phyloP scores from a whole-genome alignment of 2,329 filamentous ascomycete species.

The Emergomyces orientalis region DNA sequence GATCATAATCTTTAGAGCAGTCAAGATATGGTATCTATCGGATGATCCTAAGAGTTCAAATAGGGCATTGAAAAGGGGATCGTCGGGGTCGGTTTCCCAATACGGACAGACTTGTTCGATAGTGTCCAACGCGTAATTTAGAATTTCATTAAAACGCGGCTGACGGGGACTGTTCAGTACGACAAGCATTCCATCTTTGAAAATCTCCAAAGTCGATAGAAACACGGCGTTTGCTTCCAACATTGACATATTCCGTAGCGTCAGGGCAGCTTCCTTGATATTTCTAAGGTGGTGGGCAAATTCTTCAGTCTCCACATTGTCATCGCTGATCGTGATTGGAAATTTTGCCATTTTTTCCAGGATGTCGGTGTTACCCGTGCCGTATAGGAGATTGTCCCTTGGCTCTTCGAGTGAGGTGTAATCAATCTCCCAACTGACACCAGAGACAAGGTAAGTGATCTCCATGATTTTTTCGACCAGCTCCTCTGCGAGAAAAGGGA shows the following conservation, averaged over 20 bases:
- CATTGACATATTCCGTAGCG: conserved; percentile 93
- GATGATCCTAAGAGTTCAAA: conserved; percentile 49
- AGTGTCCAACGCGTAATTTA: conserved; percentile 84
- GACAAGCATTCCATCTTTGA: conserved; percentile 77
- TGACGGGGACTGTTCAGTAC: conserved; percentile 66
- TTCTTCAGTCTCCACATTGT: conserved; percentile 60
- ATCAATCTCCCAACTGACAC: conserved; percentile 69
- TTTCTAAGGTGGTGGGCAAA: conserved; percentile 63
- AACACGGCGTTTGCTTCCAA: conserved; percentile 79
- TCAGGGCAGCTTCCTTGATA: conserved; percentile 76
- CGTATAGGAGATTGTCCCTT: conserved; percentile 51
- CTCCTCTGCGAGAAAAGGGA: conserved; percentile 77
- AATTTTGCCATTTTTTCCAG: conserved; percentile 62
- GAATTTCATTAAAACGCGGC: conserved; percentile 66
- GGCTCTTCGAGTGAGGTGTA: conserved; percentile 54
- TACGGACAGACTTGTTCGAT: conserved; percentile 83
- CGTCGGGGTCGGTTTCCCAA: conserved; percentile 59
- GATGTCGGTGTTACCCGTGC: conserved; percentile 61
- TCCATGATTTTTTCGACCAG: conserved; percentile 77
- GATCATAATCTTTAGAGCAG: conserved; percentile 68
- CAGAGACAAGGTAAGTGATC: conserved; percentile 66
- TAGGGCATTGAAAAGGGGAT: conserved; percentile 71
- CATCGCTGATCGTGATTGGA: conserved; percentile 49
- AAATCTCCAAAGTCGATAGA: conserved; percentile 53
- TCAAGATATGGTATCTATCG: conserved; percentile 75